Base-by-base conservation (phyloP, 305 asterid genomes). In the Fraxinus platypoda region DNA sequence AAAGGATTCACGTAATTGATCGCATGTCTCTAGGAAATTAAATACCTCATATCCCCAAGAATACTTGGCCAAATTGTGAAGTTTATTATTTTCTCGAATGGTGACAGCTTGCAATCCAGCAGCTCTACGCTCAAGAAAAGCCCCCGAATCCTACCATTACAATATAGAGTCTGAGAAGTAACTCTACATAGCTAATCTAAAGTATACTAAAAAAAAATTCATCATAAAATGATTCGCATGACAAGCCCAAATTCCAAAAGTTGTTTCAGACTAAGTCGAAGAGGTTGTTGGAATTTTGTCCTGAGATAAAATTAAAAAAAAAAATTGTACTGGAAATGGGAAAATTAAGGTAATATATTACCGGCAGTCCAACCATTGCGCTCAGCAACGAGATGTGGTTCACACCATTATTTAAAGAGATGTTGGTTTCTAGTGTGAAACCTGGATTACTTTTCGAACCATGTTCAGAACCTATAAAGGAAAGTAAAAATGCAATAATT, bases 1-100 rank as follows among this genome's bases (percentile, higher is more conserved):
- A 26, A 26, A 66, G 34, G 19, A 9, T 62, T 62, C 19, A 66
- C 8, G 8, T 25, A 11, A 2, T 6, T 66, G 11, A 26, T 23
- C 73, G n/a, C 19, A 26, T 26, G 8, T 66, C 74, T 26, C 35
- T 38, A n/a, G 49, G 49, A 64, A 49, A 1, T 37, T 78, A 76
- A 54, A 34, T 88, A 95, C 99, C 94, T 93, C 97, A 90, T 94
- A 93, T 81, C 98, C 97, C 97, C 97, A 95, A 25, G 89, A 76
- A 86, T 78, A 23, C 81, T 83, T 83, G 64, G 94, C 83, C 64
- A 93, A 81, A 68, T 86, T 70, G 70, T 75, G 75, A 62, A 31
- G 31, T 34, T 33, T 83, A 21, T 83, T 72, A 73, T 78, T 84
- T 75, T 83, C 84, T 85, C 84, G 86, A 73, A 92, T 84, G 62